Evolutionary conservation across 2,329 filamentous ascomycete species (phyloP).

Genomic region (Neofusicoccum sp.): DNA sequence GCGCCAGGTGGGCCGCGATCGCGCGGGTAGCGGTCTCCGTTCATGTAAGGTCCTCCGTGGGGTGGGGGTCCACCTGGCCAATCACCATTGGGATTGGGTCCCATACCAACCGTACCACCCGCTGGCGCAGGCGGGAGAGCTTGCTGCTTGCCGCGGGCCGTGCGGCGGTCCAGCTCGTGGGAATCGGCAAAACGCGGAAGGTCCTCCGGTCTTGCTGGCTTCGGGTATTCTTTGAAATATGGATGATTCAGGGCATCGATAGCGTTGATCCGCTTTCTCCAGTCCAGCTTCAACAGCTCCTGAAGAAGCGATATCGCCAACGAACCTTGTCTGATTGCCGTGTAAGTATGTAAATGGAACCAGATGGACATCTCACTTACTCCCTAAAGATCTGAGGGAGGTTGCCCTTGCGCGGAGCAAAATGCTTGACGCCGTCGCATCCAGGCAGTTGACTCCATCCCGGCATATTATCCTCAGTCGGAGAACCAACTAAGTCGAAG

Average conservation of each 20-base stretch:
- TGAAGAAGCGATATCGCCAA: slow-evolving; percentile 77
- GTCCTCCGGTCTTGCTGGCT: slow-evolving; percentile 80
- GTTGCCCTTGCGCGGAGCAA: slow-evolving; percentile 63
- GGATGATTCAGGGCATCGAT: slow-evolving; percentile 90
- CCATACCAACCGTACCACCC: slow-evolving; percentile 83
- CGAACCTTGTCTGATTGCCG: slow-evolving; percentile 60
- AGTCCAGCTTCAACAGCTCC: slow-evolving; percentile 85
- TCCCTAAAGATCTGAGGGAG: slow-evolving; percentile 75
- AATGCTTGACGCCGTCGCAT: slow-evolving; percentile 71
- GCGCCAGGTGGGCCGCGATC: slow-evolving; percentile 45
- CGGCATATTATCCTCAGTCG: slow-evolving; percentile 89
- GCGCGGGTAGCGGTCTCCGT: slow-evolving; percentile 37
- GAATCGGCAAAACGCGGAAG: slow-evolving; percentile 93
- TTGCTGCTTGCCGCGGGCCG: slow-evolving; percentile 83
- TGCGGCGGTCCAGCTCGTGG: slow-evolving; percentile 92
- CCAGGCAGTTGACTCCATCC: slow-evolving; percentile 84
- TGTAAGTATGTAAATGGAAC: slow-evolving; percentile 1
- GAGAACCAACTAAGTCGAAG: slow-evolving; percentile 88
- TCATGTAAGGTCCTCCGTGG: slow-evolving; percentile 35
- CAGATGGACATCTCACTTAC: slow-evolving; percentile 43
- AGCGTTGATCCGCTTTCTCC: slow-evolving; percentile 85
- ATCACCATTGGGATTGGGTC: slow-evolving; percentile 55
- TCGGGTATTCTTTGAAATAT: slow-evolving; percentile 80
- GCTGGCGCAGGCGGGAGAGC: slow-evolving; percentile 87
- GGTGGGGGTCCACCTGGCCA: slow-evolving; percentile 47